These are phyloP conservation scores for Xylaria bambusicola DNA, from an alignment of 495 filamentous ascomycete species.

Conservation along the genomic window DNA sequence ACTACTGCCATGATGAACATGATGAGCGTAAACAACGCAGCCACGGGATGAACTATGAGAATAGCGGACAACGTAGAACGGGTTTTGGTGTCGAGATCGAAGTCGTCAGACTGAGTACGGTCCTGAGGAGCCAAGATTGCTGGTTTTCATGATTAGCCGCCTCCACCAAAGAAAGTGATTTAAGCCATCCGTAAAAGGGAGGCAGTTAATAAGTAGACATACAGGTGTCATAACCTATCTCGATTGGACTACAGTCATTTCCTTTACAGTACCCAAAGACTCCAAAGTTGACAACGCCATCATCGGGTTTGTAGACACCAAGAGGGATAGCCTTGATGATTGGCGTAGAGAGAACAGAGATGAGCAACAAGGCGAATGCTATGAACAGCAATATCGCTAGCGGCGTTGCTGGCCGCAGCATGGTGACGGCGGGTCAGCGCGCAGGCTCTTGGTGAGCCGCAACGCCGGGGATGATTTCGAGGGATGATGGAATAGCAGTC, in stretches of 20 bases:
- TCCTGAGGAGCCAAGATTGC: slow-evolving; percentile 35
- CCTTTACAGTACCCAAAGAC: slow-evolving; percentile 87
- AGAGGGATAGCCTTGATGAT: slow-evolving; percentile 85
- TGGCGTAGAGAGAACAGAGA: slow-evolving; percentile 91
- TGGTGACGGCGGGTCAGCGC: slow-evolving; percentile 38
- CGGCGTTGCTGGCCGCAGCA: slow-evolving; percentile 90
- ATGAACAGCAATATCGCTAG: slow-evolving; percentile 80
- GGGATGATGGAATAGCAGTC: not conserved
- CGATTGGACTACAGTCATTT: slow-evolving; percentile 63
- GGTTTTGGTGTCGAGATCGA: slow-evolving; percentile 69
- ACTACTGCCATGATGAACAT: slow-evolving; percentile 77
- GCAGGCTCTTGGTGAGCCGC: slow-evolving; percentile 29
- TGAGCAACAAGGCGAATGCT: slow-evolving; percentile 80
- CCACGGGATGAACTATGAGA: slow-evolving; percentile 89
- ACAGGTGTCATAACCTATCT: slow-evolving; percentile 87
- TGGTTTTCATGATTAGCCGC: slow-evolving; percentile 21
- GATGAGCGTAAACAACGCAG: slow-evolving; percentile 80
- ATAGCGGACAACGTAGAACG: slow-evolving; percentile 88
- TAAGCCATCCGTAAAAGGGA: not conserved
- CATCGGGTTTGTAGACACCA: slow-evolving; percentile 63
- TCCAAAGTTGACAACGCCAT: slow-evolving; percentile 67
- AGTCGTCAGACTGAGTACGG: slow-evolving; percentile 69
- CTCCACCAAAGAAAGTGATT: not conserved
- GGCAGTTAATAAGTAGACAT: slow-evolving; percentile 34
- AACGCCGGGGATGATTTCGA: slow-evolving; percentile 21